Base-by-base conservation (phyloP, 169 alveolate species). In the Besnoitia besnoiti region DNA sequence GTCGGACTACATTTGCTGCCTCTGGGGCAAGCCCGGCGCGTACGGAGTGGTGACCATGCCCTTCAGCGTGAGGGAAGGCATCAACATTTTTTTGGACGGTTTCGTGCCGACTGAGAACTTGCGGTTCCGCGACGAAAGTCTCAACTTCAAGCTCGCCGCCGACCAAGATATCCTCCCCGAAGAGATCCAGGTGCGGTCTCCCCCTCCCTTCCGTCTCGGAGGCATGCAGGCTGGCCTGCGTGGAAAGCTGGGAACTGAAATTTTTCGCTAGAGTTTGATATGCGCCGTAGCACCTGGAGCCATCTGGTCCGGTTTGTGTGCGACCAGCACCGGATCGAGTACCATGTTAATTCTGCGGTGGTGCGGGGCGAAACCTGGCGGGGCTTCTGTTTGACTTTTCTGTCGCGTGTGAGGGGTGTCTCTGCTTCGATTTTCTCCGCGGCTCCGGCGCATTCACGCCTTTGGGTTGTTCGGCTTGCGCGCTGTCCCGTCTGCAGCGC, bases 41-140 rank as follows among this genome's bases (percentile, higher is more conserved):
- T 99, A 99, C 95, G 99, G 99, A n/a, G 99, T 99, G 2, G 99
- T 99, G 24, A 99, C 99, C n/a, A 97, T 98, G 96, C 99, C 99
- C 42, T 98, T 98, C 94, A 96, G 99, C 84, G 99, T 99, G 0
- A 95, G 99, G 61, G 99, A 99, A 96, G 99, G 99, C 46, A 99
- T 99, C 96, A 99, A 99, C 95, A 97, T 99, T 10, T 99, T 99
- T 97, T 95, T 99, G 49, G 99, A 98, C 85, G 99, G 99, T 47
- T 99, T 99, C 94, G 96, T 99, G 24, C 99, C 99, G 50, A 98
- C 99, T 14, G 99, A 99, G 94, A 99, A 99, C 93, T 97, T 99
- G 97, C 96, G 99, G 94, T 99, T 99, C 94, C 96, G 99, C 77
- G 99, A 98, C 85, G 99, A 97, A 61, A 98, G 99, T 27, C 96